These are phyloP conservation scores for Psilocybe sp. DNA, from an alignment of 768 basidiomycete species.

Conservation along the genomic window DNA sequence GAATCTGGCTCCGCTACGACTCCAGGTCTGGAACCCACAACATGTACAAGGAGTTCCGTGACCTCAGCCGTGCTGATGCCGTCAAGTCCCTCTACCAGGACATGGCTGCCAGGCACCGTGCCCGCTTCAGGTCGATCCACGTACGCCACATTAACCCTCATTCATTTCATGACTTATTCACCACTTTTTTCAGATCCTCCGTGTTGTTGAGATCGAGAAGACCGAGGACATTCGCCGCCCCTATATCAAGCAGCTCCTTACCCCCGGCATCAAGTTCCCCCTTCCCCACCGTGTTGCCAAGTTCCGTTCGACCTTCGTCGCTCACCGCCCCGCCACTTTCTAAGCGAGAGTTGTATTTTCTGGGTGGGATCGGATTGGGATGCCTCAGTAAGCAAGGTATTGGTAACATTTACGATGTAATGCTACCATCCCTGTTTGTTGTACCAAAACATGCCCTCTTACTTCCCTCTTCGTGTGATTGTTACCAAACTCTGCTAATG, in stretches of 20 bases:
- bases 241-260: slow-evolving; percentile 95
- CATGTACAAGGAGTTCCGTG: slow-evolving; percentile 99
- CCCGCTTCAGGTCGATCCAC: slow-evolving; percentile 98
- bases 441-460: too few species aligned
- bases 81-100: slow-evolving; percentile 98
- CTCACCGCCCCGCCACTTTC: slow-evolving; percentile 76
- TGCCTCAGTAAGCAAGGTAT: neutral
- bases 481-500: too few species aligned
- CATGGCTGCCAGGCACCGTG: slow-evolving; percentile 99
- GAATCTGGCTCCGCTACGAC: slow-evolving; percentile 99
- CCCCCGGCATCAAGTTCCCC: slow-evolving; percentile 93
- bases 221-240: slow-evolving; percentile 88
- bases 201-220: slow-evolving; percentile 95
- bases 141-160: slow-evolving; percentile 40
- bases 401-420: too few species aligned
- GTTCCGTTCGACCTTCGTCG: slow-evolving; percentile 77
- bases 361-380: slow-evolving; percentile 1
- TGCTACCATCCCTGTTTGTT: too few species aligned
- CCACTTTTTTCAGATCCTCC: slow-evolving; percentile 69
- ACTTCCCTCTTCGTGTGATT: too few species aligned
- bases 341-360: slow-evolving; percentile 22
- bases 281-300: slow-evolving; percentile 87
- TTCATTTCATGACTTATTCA: neutral
- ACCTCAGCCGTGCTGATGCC: slow-evolving; percentile 90
- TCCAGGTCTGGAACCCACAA: slow-evolving; percentile 99